Evolutionary conservation across 768 basidiomycete genomes (phyloP), one percentile per base, ranked within the genome.

Genomic region (Boletus sp.): DNA sequence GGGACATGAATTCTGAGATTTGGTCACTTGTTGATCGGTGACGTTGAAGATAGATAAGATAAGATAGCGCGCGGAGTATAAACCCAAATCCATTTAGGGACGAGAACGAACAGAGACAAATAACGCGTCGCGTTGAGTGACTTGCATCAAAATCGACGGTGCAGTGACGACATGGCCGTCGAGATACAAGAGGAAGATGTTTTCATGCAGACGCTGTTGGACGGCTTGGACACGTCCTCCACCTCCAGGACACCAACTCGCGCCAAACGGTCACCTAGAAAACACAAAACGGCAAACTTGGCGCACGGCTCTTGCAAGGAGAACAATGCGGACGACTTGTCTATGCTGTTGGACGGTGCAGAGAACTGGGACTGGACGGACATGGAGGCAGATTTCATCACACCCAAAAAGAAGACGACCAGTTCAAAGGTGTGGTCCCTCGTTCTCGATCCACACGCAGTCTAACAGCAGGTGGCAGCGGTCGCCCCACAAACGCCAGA

Each of bases 321-420:
- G 64, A 61, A 32, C 28, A 32, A 50, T 24, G 55, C 4, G 6
- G 39, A 41, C 29, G 82, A 86, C 57, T 62, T 86, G 32, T 66
- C 72, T 3, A 65, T 71, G 4, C 75, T 89, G 14, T 64, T 87
- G n/a, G 81, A 85, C 30, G 89, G 86, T 0, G 83, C 83, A 1
- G 88, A 87, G 63, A 75, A 79, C 37, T 88, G 87, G 85, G 85
- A 90, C 60, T 84, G 86, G 81, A 76, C 80, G 33, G 82, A 84
- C 57, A 80, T 80, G 76, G 74, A 77, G 49, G 68, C 73, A 0
- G 81, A 83, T 57, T 77, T 78, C 32, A 57, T 81, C 42, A 80
- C 79, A 2, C 84, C 84, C 4, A 78, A 76, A 55, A 85, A 82
- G 54, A 74, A 76, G 33, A 67, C 66, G 3, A 60, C 62, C 11